Conservation (phyloP, 192 early-diverging fungal species). For the Coemansia furcata region DNA sequence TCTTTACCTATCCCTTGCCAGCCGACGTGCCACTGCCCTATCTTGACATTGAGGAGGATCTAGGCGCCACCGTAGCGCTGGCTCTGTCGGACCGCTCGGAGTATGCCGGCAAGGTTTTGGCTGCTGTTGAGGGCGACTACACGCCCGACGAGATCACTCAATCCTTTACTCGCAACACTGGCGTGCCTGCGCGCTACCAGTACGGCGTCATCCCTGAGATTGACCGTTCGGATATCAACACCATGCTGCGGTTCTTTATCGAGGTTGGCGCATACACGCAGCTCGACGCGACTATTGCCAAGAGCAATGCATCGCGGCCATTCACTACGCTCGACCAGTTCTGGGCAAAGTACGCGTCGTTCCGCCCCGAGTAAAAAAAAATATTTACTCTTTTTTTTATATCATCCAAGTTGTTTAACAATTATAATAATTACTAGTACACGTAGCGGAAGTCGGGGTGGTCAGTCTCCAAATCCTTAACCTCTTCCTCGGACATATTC, state of each 20-base stretch:
- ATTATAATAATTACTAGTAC: constrained; percentile 3
- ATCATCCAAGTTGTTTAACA: neutral
- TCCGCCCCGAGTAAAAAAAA: neutral
- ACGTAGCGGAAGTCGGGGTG: constrained; percentile 40
- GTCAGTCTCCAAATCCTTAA: constrained; percentile 37
- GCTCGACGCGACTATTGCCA: neutral
- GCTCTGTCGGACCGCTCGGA: constrained; percentile 29
- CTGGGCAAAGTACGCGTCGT: constrained; percentile 3
- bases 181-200: constrained; percentile 29
- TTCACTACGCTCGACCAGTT: constrained; percentile 7
- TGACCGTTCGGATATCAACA: constrained; percentile 11
- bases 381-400: neutral
- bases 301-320: neutral
- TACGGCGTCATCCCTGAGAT: neutral
- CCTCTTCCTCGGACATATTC: constrained; percentile 28
- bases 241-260: constrained; percentile 7
- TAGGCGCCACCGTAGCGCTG: constrained; percentile 28
- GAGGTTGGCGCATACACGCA: neutral
- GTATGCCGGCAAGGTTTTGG: constrained; percentile 4
- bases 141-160: constrained; percentile 23
- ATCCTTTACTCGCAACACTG: constrained; percentile 31
- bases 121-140: constrained; percentile 25
- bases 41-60: constrained; percentile 18
- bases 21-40: neutral
- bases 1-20: neutral